Evolutionary conservation across 805 yeast genomes (phyloP).

Genomic region (Wickerhamomyces bisporus): DNA sequence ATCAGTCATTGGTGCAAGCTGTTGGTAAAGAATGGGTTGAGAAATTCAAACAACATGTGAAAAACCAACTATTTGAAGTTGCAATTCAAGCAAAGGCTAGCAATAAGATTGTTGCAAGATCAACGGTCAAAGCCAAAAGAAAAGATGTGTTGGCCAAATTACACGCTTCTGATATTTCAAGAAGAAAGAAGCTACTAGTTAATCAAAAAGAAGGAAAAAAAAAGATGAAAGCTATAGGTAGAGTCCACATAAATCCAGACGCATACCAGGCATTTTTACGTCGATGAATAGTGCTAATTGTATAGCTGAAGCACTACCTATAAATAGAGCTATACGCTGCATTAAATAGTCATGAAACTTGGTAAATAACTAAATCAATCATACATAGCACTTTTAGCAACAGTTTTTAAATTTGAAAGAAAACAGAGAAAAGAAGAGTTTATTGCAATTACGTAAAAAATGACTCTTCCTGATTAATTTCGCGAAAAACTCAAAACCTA

Average conservation of each 20-base stretch:
- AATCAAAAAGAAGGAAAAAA: conserved; percentile 95
- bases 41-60: conserved; percentile 71
- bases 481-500: no score
- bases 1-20: conserved; percentile 64
- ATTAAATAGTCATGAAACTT: no score
- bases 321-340: neutral
- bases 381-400: no score
- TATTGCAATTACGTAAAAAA: no score
- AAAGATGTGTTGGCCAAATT: conserved; percentile 92
- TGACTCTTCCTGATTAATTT: no score
- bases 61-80: conserved; percentile 86
- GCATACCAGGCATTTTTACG: conserved; percentile 83
- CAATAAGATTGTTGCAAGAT: conserved; percentile 78
- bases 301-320: no score
- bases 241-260: conserved; percentile 71
- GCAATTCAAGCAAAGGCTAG: conserved; percentile 87
- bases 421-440: no score
- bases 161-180: conserved; percentile 88
- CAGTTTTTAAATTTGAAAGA: no score
- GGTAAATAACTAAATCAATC: no score
- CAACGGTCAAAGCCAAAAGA: conserved; percentile 87
- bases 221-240: conserved; percentile 73
- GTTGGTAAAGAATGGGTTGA: conserved; percentile 80
- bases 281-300: conserved; percentile 11
- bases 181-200: conserved; percentile 81